Conservation (phyloP, 129 eudicot species). For the Scalesia atractyloides region DNA sequence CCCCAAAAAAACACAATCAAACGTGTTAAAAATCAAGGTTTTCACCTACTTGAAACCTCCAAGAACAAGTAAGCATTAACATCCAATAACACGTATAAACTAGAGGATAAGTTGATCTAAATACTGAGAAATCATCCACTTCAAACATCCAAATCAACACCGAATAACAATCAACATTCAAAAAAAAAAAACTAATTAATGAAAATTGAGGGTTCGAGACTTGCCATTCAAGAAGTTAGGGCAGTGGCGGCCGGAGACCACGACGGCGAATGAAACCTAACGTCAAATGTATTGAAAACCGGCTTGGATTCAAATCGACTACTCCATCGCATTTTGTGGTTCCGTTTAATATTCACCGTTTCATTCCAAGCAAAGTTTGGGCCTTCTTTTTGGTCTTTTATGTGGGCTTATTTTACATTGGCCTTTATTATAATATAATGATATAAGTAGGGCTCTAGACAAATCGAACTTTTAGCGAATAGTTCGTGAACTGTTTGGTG, state of each 20-base stretch:
- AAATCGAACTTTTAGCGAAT: no score
- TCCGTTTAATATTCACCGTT: no score
- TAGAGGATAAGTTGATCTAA: not conserved
- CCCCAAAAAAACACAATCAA: not conserved
- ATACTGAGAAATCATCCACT: not conserved
- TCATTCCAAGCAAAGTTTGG: no score
- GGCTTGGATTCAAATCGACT: no score
- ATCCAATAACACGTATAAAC: not conserved
- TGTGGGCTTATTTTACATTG: no score
- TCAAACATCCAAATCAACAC: not conserved
- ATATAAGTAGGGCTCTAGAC: no score
- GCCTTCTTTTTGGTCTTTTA: no score
- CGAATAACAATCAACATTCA: not conserved
- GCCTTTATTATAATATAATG: no score
- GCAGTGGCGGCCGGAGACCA: constrained; percentile 10
- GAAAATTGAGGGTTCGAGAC: not conserved
- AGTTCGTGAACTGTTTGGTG: no score
- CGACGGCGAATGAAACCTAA: no score
- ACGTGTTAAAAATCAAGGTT: not conserved
- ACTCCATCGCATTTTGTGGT: no score
- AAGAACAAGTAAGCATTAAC: not conserved
- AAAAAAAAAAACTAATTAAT: not conserved
- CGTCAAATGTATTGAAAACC: no score
- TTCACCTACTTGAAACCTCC: not conserved
- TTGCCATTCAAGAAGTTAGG: not conserved